phyloP scores from a whole-genome alignment of 345 rosid species.

The Bretschneidera sinensis region DNA sequence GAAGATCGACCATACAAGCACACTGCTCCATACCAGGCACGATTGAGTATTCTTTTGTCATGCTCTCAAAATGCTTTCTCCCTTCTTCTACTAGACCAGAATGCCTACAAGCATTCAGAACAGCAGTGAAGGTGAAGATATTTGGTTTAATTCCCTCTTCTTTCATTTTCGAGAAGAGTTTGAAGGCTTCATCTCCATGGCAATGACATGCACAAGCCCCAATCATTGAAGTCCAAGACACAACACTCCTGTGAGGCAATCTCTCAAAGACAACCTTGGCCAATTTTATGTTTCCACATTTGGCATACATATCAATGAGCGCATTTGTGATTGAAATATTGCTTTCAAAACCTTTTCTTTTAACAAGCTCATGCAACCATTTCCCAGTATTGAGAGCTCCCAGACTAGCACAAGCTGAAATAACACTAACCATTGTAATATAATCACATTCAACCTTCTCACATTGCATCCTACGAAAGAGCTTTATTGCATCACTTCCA shows the following conservation, averaged over 20 bases:
- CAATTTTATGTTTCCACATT: slow-evolving; percentile 39
- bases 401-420: slow-evolving; percentile 34
- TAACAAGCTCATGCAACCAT: slow-evolving; percentile 38
- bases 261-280: slow-evolving; percentile 40
- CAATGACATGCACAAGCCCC: slow-evolving; percentile 41
- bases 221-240: slow-evolving; percentile 46
- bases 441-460: neutral
- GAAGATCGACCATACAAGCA: slow-evolving; percentile 40
- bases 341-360: slow-evolving; percentile 15
- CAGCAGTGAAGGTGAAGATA: slow-evolving; percentile 29
- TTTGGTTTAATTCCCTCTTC: slow-evolving; percentile 28
- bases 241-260: slow-evolving; percentile 24
- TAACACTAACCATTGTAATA: neutral
- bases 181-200: slow-evolving; percentile 38
- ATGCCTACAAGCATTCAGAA: slow-evolving; percentile 41
- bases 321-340: slow-evolving; percentile 36
- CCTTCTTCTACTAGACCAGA: slow-evolving; percentile 32
- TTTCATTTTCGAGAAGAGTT: slow-evolving; percentile 32
- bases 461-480: neutral
- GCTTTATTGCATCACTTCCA: neutral
- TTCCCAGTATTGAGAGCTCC: slow-evolving; percentile 43
- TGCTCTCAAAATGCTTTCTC: slow-evolving; percentile 19
- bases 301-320: slow-evolving; percentile 40
- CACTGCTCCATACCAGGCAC: slow-evolving; percentile 39
- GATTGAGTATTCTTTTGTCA: slow-evolving; percentile 24